Percentiles rank a stretch among this genome's conserved stretches.
Conservation (phyloP, 495 filamentous ascomycete genomes). For the Penicillium cosmopolitanum region DNA sequence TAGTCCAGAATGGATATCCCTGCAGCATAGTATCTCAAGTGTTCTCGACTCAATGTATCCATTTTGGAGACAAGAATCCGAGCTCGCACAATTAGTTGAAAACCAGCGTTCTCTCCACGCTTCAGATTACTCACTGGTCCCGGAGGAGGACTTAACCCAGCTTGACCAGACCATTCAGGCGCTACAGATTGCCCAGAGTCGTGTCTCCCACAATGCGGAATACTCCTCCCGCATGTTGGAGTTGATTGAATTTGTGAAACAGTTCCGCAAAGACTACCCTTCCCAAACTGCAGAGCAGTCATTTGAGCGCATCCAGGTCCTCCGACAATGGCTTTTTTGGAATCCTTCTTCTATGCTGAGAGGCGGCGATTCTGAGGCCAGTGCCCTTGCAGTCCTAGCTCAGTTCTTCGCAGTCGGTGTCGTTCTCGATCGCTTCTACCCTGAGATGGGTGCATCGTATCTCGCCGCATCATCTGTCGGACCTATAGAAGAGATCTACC, state of each 20-base stretch:
- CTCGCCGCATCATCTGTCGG: slow-evolving; percentile 75
- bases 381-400: slow-evolving; percentile 65
- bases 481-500: slow-evolving; percentile 78
- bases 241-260: slow-evolving; percentile 78
- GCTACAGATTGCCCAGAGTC: slow-evolving; percentile 70
- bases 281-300: slow-evolving; percentile 75
- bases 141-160: slow-evolving; percentile 68
- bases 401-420: slow-evolving; percentile 90
- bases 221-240: slow-evolving; percentile 76
- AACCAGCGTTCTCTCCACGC: slow-evolving; percentile 57
- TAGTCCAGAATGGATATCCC: slow-evolving; percentile 87
- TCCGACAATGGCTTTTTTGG: slow-evolving; percentile 95
- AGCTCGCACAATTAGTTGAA: slow-evolving; percentile 82
- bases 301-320: slow-evolving; percentile 82
- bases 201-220: slow-evolving; percentile 72
- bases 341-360: slow-evolving; percentile 77
- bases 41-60: slow-evolving; percentile 90
- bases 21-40: slow-evolving; percentile 89
- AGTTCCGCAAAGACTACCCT: slow-evolving; percentile 73
- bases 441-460: slow-evolving; percentile 86
- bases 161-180: slow-evolving; percentile 55
- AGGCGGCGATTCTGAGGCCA: slow-evolving; percentile 44
- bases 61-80: slow-evolving; percentile 82
- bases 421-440: slow-evolving; percentile 86
- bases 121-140: slow-evolving; percentile 55